These are phyloP conservation scores for Solanum dulcamara DNA, from an alignment of 257 asterid species.

Conservation along the genomic window DNA sequence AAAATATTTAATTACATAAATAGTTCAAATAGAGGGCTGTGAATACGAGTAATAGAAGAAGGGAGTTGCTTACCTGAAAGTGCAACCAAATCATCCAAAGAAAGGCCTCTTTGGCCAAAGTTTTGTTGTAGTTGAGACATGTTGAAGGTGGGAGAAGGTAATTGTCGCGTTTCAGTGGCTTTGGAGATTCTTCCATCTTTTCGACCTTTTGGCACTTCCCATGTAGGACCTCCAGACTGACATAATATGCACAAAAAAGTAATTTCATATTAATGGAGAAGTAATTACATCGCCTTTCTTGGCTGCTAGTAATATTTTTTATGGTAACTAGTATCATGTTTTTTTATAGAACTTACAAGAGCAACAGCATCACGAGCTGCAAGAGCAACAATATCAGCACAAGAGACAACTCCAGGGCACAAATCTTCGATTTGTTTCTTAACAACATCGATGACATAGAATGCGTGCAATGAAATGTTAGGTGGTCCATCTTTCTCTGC, in stretches of 20 bases:
- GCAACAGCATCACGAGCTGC: conserved; percentile 79
- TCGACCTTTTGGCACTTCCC: conserved; percentile 78
- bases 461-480: conserved; percentile 71
- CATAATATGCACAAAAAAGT: neutral
- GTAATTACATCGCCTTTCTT: neutral
- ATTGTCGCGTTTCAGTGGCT: conserved; percentile 41
- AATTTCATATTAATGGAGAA: neutral
- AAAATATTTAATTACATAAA: no score
- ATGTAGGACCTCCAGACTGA: conserved; percentile 57
- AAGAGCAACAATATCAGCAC: conserved; percentile 74
- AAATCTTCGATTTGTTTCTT: conserved; percentile 47
- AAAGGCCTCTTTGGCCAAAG: conserved; percentile 78
- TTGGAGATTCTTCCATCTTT: conserved; percentile 70
- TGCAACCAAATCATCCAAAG: conserved; percentile 55
- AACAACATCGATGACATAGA: conserved; percentile 58
- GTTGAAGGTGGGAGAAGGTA: conserved; percentile 73
- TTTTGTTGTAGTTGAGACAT: conserved; percentile 59
- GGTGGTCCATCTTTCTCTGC: conserved; percentile 82
- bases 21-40: neutral
- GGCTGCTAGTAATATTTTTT: neutral
- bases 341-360: conserved; percentile 36
- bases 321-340: neutral
- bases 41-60: neutral
- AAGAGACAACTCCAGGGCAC: conserved; percentile 83
- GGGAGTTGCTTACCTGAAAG: conserved; percentile 40